phyloP scores from a whole-genome alignment of 768 basidiomycete species.

The Botryobasidium botryosum region DNA sequence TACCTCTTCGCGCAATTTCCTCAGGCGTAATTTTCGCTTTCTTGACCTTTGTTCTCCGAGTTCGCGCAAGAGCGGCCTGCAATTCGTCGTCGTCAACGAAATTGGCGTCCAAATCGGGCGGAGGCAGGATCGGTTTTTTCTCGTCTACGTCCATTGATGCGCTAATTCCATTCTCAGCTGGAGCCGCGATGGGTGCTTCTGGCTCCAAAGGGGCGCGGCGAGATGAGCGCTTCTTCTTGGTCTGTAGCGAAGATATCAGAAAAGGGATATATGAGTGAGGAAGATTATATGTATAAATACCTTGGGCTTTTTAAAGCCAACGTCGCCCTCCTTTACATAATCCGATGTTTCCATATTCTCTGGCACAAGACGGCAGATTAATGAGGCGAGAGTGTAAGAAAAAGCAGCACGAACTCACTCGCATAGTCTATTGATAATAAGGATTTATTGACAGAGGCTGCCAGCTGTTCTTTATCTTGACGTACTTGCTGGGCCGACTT shows the following conservation, averaged over 20 bases:
- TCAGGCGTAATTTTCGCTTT: conserved; percentile 64
- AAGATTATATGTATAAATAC: conserved; percentile 23
- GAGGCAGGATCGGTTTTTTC: conserved; percentile 33
- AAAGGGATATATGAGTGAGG: neutral
- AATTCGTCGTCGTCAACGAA: conserved; percentile 98
- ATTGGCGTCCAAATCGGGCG: conserved; percentile 62
- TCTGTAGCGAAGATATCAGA: conserved; percentile 28
- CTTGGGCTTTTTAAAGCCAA: conserved; percentile 92
- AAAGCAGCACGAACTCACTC: conserved; percentile 36
- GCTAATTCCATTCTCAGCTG: conserved; percentile 25
- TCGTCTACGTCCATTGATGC: conserved; percentile 64
- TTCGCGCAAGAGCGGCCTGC: conserved; percentile 77
- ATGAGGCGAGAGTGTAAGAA: neutral
- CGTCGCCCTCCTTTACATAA: conserved; percentile 79
- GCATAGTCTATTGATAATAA: conserved; percentile 76
- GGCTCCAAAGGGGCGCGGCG: conserved; percentile 35
- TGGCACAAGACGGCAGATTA: conserved; percentile 19
- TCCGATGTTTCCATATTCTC: conserved; percentile 80
- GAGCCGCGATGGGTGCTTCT: conserved; percentile 29
- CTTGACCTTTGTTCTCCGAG: conserved; percentile 64
- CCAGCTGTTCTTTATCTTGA: conserved; percentile 33
- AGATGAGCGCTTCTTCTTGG: conserved; percentile 80
- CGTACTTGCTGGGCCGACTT: conserved; percentile 24
- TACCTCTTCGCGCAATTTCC: conserved; percentile 63
- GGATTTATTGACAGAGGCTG: conserved; percentile 59